A percentile compares a stretch with the other conserved stretches of the same genome.
phyloP scores from a whole-genome alignment of 1,284 basidiomycete genomes.

The Tremellales sp. region DNA sequence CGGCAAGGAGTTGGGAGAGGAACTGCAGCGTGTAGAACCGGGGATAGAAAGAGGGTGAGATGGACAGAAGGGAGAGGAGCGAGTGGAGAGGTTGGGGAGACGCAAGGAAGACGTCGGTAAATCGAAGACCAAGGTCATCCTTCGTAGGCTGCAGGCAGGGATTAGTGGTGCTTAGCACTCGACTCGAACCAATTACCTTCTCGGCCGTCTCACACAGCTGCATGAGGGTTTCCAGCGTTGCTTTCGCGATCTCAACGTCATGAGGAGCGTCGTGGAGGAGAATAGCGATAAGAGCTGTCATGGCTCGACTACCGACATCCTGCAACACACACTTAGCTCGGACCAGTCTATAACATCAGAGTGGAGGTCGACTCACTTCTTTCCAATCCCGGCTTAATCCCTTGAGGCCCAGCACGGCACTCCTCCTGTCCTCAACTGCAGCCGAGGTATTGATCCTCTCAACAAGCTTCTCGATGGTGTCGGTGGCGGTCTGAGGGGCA shows the following conservation, averaged over 20 bases:
- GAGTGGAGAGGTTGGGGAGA: conserved; percentile 65
- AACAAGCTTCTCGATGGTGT: conserved; percentile 80
- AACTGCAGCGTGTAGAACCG: conserved; percentile 84
- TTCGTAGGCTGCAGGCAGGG: conserved; percentile 38
- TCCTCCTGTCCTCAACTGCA: conserved; percentile 82
- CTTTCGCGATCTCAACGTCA: conserved; percentile 85
- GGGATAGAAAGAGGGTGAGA: conserved; percentile 65
- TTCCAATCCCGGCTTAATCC: conserved; percentile 88
- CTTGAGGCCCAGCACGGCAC: conserved; percentile 86
- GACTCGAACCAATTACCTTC: conserved; percentile 27
- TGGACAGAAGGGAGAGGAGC: conserved; percentile 69
- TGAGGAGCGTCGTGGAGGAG: conserved; percentile 80
- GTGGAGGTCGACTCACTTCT: conserved; percentile 50
- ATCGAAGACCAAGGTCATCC: conserved; percentile 51
- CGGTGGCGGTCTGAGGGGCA: conserved; percentile 67
- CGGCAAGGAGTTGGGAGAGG: conserved; percentile 71
- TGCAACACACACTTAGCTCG: conserved; percentile 13
- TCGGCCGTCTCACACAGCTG: conserved; percentile 45
- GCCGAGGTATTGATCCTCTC: conserved; percentile 83
- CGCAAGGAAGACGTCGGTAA: conserved; percentile 49
- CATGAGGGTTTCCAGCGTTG: conserved; percentile 79
- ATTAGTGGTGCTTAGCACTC: conserved; percentile 4
- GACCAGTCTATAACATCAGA: neutral
- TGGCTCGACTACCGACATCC: conserved; percentile 73
- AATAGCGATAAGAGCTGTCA: conserved; percentile 72